Conservation (phyloP, 352 stramenopile genomes). For the Aphanomyces astaci region DNA sequence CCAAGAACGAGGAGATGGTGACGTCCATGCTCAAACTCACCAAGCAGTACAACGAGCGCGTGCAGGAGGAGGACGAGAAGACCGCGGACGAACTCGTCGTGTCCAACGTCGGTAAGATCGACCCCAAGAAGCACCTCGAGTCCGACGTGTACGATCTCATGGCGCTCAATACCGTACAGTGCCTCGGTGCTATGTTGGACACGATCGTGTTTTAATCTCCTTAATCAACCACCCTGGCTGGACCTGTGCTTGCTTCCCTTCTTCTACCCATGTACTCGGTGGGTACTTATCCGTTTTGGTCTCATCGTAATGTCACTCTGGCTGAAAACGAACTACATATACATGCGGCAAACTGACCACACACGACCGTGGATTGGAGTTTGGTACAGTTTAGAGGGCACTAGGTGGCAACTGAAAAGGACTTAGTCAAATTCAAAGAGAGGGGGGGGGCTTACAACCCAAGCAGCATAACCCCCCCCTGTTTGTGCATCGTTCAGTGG, state of each 20-base stretch:
- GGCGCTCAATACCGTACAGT: constrained; percentile 98
- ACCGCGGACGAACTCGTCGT: constrained; percentile 95
- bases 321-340: too few relatives aligned
- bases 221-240: neutral
- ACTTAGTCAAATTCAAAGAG: too few relatives aligned
- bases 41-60: constrained; percentile 95
- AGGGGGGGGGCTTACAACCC: too few relatives aligned
- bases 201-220: constrained; percentile 96
- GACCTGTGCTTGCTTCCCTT: too few relatives aligned
- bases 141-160: constrained; percentile 95
- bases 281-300: neutral
- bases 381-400: too few relatives aligned
- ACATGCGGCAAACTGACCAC: too few relatives aligned
- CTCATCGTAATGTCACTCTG: too few relatives aligned
- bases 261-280: too few relatives aligned
- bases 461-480: too few relatives aligned
- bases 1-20: constrained; percentile 88
- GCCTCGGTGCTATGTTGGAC: constrained; percentile 96
- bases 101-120: constrained; percentile 97
- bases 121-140: constrained; percentile 92
- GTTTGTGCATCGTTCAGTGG: too few relatives aligned
- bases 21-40: constrained; percentile 93
- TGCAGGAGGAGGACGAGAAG: constrained; percentile 95
- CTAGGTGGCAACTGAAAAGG: too few relatives aligned
- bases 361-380: too few relatives aligned